A percentile compares a stretch with the other conserved stretches of the same genome.
Conservation (phyloP, 2,329 filamentous ascomycete species). For the Chaetomium strumarium region DNA sequence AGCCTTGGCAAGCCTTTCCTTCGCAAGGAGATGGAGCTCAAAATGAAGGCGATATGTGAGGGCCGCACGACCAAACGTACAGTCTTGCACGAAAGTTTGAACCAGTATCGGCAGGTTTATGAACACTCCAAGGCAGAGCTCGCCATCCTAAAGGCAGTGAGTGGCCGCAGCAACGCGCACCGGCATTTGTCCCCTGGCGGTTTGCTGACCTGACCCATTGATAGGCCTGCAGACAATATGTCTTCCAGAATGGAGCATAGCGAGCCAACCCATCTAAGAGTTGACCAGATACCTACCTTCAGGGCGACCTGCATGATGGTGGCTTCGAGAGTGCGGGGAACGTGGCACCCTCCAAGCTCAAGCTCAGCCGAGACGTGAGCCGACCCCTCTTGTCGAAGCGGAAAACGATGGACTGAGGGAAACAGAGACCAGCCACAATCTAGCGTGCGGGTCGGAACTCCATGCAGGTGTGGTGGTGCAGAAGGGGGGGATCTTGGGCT, state of each 20-base stretch:
- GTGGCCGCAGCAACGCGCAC: slow-evolving; percentile 27
- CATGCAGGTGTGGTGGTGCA: slow-evolving; percentile 2
- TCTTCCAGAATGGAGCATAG: slow-evolving; percentile 34
- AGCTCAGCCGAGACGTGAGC: neutral
- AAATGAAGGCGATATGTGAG: slow-evolving; percentile 95
- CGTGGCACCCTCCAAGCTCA: neutral
- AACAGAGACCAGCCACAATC: neutral
- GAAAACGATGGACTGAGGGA: neutral
- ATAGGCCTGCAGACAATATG: slow-evolving; percentile 51
- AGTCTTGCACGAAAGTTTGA: slow-evolving; percentile 76
- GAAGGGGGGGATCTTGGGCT: neutral
- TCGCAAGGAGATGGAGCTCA: slow-evolving; percentile 94
- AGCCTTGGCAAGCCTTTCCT: slow-evolving; percentile 94
- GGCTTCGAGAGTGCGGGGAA: slow-evolving; percentile 9
- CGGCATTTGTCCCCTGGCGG: slow-evolving; percentile 10
- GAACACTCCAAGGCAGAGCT: slow-evolving; percentile 73
- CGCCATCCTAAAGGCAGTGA: slow-evolving; percentile 56
- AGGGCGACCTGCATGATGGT: neutral
- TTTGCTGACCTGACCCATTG: slow-evolving; percentile 3
- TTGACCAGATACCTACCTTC: neutral
- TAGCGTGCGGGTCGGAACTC: slow-evolving; percentile 1
- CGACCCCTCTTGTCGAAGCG: neutral
- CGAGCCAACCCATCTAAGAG: slow-evolving; percentile 1
- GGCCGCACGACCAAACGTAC: slow-evolving; percentile 67
- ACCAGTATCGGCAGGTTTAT: slow-evolving; percentile 83